These are phyloP conservation scores for Yamadazyma conglobata DNA, from an alignment of 1,139 yeast genomes.

Conservation along the genomic window DNA sequence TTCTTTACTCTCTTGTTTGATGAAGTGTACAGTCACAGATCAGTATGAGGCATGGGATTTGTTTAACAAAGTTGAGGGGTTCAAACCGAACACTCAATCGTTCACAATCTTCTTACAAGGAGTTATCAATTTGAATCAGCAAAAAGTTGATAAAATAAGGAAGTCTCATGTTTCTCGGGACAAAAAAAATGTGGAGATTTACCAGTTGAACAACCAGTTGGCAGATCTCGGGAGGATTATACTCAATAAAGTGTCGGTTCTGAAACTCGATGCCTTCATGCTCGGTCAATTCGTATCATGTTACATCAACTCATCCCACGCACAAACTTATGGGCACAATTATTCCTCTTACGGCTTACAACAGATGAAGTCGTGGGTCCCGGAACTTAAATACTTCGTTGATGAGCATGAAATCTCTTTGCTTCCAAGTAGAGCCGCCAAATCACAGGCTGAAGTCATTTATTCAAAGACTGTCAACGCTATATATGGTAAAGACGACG, in stretches of 20 bases:
- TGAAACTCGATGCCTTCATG: conserved; percentile 24
- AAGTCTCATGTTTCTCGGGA: conserved; percentile 16
- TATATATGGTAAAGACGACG: background rate
- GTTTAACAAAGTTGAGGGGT: conserved; percentile 26
- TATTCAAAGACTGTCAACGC: background rate
- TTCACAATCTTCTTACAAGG: conserved; percentile 43
- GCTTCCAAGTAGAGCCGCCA: conserved; percentile 3
- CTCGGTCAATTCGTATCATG: conserved; percentile 30
- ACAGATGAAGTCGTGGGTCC: conserved; percentile 29
- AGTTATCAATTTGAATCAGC: conserved; percentile 22
- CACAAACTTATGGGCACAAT: conserved; percentile 24
- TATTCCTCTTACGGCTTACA: conserved; percentile 29
- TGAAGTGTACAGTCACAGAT: conserved; percentile 30
- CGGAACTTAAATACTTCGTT: conserved; percentile 27
- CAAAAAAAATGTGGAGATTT: conserved; percentile 22
- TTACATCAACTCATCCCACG: conserved; percentile 21
- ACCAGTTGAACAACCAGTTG: conserved; percentile 28
- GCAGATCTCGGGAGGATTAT: conserved; percentile 27
- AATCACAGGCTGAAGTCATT: background rate
- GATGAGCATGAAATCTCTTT: conserved; percentile 5
- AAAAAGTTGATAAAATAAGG: conserved; percentile 17
- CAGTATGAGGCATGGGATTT: conserved; percentile 40
- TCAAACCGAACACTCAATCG: conserved; percentile 35
- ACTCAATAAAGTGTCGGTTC: conserved; percentile 19
- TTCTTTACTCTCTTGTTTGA: conserved; percentile 34